Evolutionary conservation across 768 basidiomycete genomes (phyloP).

Genomic region (Lepiota brunneoincarnata): DNA sequence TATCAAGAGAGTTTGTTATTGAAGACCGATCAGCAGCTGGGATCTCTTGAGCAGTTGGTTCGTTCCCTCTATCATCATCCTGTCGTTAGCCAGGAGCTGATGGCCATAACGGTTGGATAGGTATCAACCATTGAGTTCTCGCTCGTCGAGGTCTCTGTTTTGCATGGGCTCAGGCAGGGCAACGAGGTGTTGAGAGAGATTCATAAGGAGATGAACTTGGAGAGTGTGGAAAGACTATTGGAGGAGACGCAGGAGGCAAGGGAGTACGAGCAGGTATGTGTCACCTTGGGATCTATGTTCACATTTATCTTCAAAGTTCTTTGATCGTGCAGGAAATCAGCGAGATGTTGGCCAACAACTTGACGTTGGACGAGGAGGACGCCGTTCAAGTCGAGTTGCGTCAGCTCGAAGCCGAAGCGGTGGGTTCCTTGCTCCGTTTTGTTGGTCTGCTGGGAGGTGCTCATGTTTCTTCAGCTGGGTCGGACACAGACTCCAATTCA

Average conservation of each 20-base stretch:
- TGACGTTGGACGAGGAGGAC: constrained; percentile 91
- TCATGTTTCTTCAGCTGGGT: constrained; percentile 24
- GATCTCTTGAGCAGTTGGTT: constrained; percentile 86
- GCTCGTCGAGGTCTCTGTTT: constrained; percentile 85
- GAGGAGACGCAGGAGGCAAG: constrained; percentile 91
- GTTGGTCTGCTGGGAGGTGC: constrained; percentile 7
- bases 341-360: constrained; percentile 76
- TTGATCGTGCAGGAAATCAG: constrained; percentile 76
- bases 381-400: constrained; percentile 83
- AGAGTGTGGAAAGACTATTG: constrained; percentile 91
- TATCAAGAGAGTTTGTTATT: constrained; percentile 86
- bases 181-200: constrained; percentile 92
- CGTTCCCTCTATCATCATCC: constrained; percentile 18
- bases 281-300: neutral
- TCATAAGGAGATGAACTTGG: constrained; percentile 89
- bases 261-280: constrained; percentile 80
- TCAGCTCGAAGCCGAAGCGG: constrained; percentile 62
- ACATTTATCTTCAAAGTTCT: neutral
- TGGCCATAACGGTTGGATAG: constrained; percentile 39
- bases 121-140: constrained; percentile 98
- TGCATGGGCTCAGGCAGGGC: constrained; percentile 92
- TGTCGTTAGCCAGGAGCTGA: neutral
- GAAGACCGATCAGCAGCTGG: constrained; percentile 89
- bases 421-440: constrained; percentile 28
- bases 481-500: constrained; percentile 28